Evolutionary conservation across 2,329 filamentous ascomycete species (phyloP).

Genomic region (Cercospora brassicicola): DNA sequence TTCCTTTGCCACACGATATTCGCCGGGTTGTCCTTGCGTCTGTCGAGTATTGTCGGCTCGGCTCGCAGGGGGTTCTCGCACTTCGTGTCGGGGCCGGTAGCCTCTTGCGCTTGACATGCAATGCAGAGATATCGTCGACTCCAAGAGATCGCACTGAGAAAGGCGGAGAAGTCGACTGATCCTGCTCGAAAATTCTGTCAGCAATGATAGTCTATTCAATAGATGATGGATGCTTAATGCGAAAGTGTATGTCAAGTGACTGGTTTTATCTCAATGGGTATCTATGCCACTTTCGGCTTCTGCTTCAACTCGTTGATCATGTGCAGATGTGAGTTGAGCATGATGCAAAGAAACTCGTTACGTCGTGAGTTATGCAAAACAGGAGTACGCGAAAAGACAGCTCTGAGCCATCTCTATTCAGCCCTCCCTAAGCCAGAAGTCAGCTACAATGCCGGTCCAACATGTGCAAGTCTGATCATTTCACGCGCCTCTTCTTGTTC

Average conservation of each 20-base stretch:
- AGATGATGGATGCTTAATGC: neutral
- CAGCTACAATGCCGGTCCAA: neutral
- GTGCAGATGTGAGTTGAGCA: neutral
- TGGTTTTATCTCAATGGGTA: neutral
- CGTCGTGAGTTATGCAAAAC: neutral
- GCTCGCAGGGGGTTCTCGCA: neutral
- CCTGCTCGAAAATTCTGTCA: neutral
- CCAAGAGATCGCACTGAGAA: too few species aligned
- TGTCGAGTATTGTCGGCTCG: neutral
- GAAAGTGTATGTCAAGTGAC: neutral
- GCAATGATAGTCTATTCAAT: neutral
- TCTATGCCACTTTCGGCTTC: neutral
- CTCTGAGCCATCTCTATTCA: neutral
- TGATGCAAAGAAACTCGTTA: neutral
- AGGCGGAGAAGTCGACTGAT: neutral
- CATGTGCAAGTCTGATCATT: neutral
- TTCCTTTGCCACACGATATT: neutral
- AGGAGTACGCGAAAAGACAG: neutral
- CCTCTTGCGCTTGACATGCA: neutral
- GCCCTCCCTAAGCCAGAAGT: neutral
- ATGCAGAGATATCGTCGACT: neutral
- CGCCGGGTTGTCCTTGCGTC: neutral
- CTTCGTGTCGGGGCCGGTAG: neutral
- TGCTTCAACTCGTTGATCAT: neutral
- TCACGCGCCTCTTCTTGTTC: constrained; percentile 28